phyloP scores from a whole-genome alignment of 2,329 filamentous ascomycete genomes.

The Aspergillus brunneoviolaceus region DNA sequence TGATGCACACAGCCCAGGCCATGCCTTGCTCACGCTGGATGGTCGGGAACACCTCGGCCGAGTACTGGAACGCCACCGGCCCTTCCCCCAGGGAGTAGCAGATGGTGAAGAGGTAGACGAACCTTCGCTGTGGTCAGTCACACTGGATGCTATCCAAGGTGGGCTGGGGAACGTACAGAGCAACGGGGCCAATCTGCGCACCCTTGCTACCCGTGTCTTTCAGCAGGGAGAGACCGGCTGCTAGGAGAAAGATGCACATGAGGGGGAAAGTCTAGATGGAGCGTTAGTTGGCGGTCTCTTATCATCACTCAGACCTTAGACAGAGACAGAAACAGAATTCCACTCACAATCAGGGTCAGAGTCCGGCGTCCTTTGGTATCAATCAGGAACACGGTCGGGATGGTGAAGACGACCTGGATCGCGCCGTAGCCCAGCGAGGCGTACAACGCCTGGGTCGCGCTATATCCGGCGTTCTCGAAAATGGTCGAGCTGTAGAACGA shows the following conservation, averaged over 20 bases:
- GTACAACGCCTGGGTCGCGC: constrained; percentile 55
- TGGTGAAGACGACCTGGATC: constrained; percentile 62
- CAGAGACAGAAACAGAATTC: too few species aligned
- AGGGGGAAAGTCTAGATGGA: constrained; percentile 59
- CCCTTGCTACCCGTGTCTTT: constrained; percentile 36
- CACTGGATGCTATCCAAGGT: constrained; percentile 30
- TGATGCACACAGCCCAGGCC: constrained; percentile 30
- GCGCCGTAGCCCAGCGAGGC: constrained; percentile 64
- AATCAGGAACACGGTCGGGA: constrained; percentile 63
- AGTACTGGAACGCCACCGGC: constrained; percentile 50
- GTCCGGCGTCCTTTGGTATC: constrained; percentile 64
- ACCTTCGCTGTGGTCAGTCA: constrained; percentile 41
- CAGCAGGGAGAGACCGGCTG: constrained; percentile 57
- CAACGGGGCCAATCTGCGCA: constrained; percentile 33
- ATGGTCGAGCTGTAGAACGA: constrained; percentile 70
- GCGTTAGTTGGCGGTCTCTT: not conserved
- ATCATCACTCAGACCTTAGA: too few species aligned
- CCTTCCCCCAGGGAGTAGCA: constrained; percentile 65
- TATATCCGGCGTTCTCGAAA: constrained; percentile 55
- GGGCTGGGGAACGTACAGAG: constrained; percentile 13
- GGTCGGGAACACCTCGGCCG: constrained; percentile 54
- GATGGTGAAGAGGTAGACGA: constrained; percentile 63
- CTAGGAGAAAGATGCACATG: constrained; percentile 63
- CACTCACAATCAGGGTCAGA: constrained; percentile 36
- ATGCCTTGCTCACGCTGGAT: constrained; percentile 48